Evolutionary conservation across 2,329 filamentous ascomycete genomes (phyloP).

Genomic region (Coniochaeta sp.): DNA sequence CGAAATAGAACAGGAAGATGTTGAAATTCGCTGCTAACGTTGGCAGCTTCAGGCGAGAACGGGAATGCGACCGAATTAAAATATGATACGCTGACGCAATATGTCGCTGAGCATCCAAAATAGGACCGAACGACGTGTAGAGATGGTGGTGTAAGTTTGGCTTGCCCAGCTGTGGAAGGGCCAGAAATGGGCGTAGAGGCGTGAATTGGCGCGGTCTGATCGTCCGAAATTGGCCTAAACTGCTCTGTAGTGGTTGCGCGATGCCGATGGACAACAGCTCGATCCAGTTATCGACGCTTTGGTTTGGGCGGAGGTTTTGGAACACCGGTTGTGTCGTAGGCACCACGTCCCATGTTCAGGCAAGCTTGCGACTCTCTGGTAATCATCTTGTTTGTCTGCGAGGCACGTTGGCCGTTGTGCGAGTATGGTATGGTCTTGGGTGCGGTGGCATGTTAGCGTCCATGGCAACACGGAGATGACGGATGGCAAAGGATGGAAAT

Average conservation of each 20-base stretch:
- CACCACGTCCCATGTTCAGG: constrained; percentile 26
- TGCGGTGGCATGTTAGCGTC: constrained; percentile 14
- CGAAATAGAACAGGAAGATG: constrained; percentile 4
- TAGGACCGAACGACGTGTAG: background rate
- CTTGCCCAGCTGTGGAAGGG: background rate
- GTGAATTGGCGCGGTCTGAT: background rate
- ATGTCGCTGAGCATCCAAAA: background rate
- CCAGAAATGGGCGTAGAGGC: background rate
- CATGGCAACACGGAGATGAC: background rate
- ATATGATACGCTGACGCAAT: background rate
- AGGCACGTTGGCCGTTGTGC: constrained; percentile 3
- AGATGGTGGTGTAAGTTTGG: background rate
- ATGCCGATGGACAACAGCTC: background rate
- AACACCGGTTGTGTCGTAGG: constrained; percentile 29
- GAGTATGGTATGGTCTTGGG: constrained; percentile 4
- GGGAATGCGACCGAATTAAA: background rate
- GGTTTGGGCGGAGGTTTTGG: constrained; percentile 26
- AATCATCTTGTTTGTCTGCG: constrained; percentile 21
- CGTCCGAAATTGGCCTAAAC: background rate
- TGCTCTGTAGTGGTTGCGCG: background rate
- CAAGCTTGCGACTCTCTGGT: constrained; percentile 19
- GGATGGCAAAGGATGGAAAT: background rate
- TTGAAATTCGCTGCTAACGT: background rate
- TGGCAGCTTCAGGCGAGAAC: background rate
- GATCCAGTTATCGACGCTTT: constrained; percentile 20